These are phyloP conservation scores for Leucosporidium scottii DNA, from an alignment of 768 basidiomycete genomes.

Conservation along the genomic window DNA sequence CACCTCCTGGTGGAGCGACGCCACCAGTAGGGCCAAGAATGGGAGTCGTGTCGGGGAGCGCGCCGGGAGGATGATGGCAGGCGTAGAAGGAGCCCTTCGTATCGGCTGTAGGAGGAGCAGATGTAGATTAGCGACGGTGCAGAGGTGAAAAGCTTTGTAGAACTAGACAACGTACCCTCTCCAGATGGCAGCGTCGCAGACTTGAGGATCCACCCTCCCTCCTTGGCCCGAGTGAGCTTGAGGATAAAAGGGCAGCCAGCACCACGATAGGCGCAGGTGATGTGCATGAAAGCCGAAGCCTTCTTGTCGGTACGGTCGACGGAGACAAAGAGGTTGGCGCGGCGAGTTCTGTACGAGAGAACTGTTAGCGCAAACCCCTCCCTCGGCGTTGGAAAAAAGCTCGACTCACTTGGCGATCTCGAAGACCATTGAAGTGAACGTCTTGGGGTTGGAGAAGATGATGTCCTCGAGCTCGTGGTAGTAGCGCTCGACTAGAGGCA, in stretches of 20 bases:
- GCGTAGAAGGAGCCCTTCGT: conserved; percentile 19
- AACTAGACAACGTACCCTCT: neutral
- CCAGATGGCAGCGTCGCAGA: neutral
- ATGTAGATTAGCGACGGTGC: neutral
- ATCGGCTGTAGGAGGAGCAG: conserved; percentile 2
- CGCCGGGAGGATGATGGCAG: conserved; percentile 22
- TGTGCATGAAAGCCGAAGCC: conserved; percentile 31
- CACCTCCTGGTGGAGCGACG: too few relatives aligned
- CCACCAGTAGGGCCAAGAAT: neutral
- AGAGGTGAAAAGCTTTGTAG: too few relatives aligned
- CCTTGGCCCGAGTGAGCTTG: conserved; percentile 25
- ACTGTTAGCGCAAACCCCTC: neutral
- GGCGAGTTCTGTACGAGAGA: conserved; percentile 6
- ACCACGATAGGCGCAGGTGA: conserved; percentile 24
- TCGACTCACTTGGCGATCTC: conserved; percentile 24
- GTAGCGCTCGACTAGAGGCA: neutral
- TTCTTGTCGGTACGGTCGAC: conserved; percentile 31
- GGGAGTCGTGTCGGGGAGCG: conserved; percentile 1
- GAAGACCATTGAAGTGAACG: conserved; percentile 10
- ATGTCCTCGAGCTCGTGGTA: conserved; percentile 32
- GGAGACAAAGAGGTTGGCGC: conserved; percentile 11
- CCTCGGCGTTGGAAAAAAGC: neutral
- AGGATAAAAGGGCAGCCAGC: conserved; percentile 27
- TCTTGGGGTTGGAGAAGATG: conserved; percentile 19
- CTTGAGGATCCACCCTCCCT: conserved; percentile 29